Conservation (phyloP, 2,329 filamentous ascomycete species). For the Microascus cirrosus region DNA sequence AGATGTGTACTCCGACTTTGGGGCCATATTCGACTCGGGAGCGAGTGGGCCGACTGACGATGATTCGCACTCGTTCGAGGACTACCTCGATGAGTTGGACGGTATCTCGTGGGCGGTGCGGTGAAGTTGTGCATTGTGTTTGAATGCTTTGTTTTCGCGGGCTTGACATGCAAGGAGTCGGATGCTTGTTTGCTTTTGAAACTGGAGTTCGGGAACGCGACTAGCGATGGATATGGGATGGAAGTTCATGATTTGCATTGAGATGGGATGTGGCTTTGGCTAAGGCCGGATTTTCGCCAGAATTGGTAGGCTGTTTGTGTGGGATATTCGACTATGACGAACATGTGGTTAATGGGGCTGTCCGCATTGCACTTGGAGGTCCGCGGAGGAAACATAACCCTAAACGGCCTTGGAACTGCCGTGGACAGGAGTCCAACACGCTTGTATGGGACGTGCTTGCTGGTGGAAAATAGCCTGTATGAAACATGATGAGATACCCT, state of each 20-base stretch:
- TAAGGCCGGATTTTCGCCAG: not conserved
- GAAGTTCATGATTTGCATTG: not conserved
- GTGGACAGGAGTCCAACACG: not conserved
- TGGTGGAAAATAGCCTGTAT: not conserved
- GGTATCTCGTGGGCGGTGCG: conserved; percentile 34
- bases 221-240: not conserved
- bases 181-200: not conserved
- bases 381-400: not conserved
- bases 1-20: conserved; percentile 44
- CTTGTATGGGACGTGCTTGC: not conserved
- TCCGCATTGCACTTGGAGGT: not conserved
- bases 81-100: conserved; percentile 44
- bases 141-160: not conserved
- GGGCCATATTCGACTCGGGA: conserved; percentile 33
- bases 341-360: not conserved
- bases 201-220: not conserved
- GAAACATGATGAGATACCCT: not conserved
- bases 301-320: too few relatives aligned
- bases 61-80: conserved; percentile 31
- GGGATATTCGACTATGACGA: not conserved
- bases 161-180: not conserved
- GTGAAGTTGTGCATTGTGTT: not conserved
- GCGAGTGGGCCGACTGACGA: conserved; percentile 16
- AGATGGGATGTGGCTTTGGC: not conserved
- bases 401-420: not conserved